Percentiles rank a stretch among this genome's conserved stretches.
These are phyloP conservation scores for Adansonia gregorii DNA, from an alignment of 441 rosid genomes.

Conservation along the genomic window DNA sequence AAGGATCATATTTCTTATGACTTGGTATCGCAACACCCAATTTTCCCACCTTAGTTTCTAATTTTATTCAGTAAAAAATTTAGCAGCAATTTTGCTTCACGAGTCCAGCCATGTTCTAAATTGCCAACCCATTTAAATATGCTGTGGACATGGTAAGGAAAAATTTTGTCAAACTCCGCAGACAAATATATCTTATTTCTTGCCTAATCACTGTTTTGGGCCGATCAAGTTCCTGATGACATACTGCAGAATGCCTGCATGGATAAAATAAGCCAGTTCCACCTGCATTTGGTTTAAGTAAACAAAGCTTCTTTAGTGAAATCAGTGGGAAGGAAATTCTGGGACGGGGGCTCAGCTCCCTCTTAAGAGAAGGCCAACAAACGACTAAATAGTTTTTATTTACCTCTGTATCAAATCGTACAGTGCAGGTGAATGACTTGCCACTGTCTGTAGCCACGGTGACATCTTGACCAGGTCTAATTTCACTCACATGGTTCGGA, in stretches of 20 bases:
- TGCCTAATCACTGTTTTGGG: slow-evolving; percentile 40
- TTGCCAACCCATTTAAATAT: neutral
- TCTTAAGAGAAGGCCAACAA: neutral
- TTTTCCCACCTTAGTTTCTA: slow-evolving; percentile 12
- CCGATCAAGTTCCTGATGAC: slow-evolving; percentile 78
- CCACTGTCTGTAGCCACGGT: slow-evolving; percentile 68
- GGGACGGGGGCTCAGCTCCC: neutral
- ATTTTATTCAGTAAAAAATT: slow-evolving; percentile 28
- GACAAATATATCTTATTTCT: neutral
- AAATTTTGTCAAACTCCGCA: neutral
- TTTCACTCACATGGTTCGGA: slow-evolving; percentile 63
- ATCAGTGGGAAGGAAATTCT: slow-evolving; percentile 7
- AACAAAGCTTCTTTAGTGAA: neutral
- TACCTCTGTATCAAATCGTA: slow-evolving; percentile 92
- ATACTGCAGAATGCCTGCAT: slow-evolving; percentile 88
- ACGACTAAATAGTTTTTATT: neutral
- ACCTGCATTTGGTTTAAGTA: slow-evolving; percentile 48
- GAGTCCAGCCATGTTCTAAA: neutral
- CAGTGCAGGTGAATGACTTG: slow-evolving; percentile 73
- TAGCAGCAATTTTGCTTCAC: slow-evolving; percentile 6
- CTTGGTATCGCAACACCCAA: neutral
- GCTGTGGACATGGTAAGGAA: neutral
- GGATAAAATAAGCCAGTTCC: slow-evolving; percentile 83
- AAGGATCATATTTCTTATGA: neutral
- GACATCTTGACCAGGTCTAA: slow-evolving; percentile 89